Base-by-base conservation (phyloP, 2,329 filamentous ascomycete species). In the Xylariaceae sp. region DNA sequence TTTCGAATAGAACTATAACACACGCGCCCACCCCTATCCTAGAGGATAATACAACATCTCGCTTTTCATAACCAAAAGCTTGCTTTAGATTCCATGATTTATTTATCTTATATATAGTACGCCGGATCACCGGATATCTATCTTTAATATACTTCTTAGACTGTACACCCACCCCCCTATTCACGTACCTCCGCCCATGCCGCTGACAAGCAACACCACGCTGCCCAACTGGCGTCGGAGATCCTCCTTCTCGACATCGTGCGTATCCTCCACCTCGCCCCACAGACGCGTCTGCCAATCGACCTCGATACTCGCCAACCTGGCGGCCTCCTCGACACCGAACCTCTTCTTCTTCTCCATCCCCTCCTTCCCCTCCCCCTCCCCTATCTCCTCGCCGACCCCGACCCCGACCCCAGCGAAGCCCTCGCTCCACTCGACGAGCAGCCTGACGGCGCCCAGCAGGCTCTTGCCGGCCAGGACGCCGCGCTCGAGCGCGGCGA, bases 231-330 rank as follows among this genome's bases (percentile, higher is more conserved):
- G 95, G 67, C 93, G 83, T 70, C 86, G 84, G 63, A 98, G 66
- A 74, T 99, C 95, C 74, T 96, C 93, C 73, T 88, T 90, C 67
- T 96, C 89, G 1, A 99, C 95, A 78, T 99, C 95, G 75, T 99
- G 95, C 23, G 93, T 96, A 74, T 99, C 93, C 73, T 99, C 95
- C 0, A 99, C 95, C 79, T 96, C 93, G 7, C 95, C 95, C 93
- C 95, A 98, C 74, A 89, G 87, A 23, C 83, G 79, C 1, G 88
- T 96, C 81, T 99, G 95, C 88, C 91, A 97, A 61, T 85, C 81
- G 16, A 96, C 91, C 78, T 99, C 95, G 42, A 96, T 73, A 66
- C 84, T 96, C 5, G 89, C 87, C 14, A 89, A 88, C 67, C 82
- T 80, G 0, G 90, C 87, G 0, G 93, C 93, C 71, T 96, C 87